phyloP scores from a whole-genome alignment of 257 asterid genomes.

The Eustoma russellianum region DNA sequence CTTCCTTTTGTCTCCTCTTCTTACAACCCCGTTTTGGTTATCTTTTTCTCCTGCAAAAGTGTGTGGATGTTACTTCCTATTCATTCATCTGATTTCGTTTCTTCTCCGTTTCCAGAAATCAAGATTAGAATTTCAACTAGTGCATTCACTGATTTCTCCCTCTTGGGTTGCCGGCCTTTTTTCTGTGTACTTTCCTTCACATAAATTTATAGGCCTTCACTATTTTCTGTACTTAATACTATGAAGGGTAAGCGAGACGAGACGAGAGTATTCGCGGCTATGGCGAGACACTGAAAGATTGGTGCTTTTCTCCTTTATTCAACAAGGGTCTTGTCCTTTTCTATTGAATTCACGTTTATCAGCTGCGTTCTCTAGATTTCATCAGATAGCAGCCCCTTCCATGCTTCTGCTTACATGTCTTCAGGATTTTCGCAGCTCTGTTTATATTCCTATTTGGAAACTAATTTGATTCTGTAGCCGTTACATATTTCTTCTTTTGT shows the following conservation, averaged over 20 bases:
- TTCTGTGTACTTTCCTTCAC: too few relatives aligned
- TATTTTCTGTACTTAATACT: too few relatives aligned
- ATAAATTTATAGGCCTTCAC: too few relatives aligned
- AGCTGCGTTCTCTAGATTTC: neutral
- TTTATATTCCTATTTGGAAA: neutral
- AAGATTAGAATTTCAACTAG: neutral
- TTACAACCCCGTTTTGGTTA: neutral
- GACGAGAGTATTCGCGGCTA: too few relatives aligned
- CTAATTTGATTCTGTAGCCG: neutral
- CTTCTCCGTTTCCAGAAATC: neutral
- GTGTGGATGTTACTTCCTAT: neutral
- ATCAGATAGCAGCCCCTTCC: neutral
- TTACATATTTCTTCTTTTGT: neutral
- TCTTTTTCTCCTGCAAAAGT: neutral
- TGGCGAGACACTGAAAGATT: too few relatives aligned
- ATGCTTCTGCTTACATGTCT: neutral
- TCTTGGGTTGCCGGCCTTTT: neutral
- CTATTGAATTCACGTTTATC: constrained; percentile 2
- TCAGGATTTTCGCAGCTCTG: neutral
- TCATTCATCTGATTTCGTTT: neutral
- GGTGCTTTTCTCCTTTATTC: neutral
- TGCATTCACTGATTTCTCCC: neutral
- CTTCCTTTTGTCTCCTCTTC: neutral
- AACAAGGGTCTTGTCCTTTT: neutral
- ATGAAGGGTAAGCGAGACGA: too few relatives aligned